Evolutionary conservation across 2,329 filamentous ascomycete species (phyloP).

Genomic region (Cordyceps cateniannulata): DNA sequence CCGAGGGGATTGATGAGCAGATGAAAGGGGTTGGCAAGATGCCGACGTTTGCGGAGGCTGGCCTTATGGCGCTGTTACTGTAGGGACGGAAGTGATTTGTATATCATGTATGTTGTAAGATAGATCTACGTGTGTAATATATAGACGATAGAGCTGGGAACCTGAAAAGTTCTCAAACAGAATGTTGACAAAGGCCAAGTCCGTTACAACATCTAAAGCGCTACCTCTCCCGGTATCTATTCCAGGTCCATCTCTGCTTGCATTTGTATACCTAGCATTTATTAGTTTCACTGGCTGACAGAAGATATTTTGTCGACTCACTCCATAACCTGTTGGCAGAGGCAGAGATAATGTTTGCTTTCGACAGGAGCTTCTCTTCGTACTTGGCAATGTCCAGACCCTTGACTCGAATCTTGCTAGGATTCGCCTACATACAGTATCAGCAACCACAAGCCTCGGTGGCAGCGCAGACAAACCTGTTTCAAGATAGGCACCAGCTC

Average conservation of each 20-base stretch:
- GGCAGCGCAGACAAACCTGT: conserved; percentile 37
- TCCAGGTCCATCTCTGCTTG: conserved; percentile 44
- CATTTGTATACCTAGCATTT: conserved; percentile 40
- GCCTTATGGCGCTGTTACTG: conserved; percentile 7
- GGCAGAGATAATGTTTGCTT: conserved; percentile 61
- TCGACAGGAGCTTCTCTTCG: conserved; percentile 56
- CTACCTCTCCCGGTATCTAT: conserved; percentile 15
- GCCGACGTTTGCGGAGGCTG: conserved; percentile 9
- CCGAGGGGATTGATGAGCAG: conserved; percentile 1
- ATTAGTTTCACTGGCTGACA: conserved; percentile 10
- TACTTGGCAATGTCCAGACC: conserved; percentile 51
- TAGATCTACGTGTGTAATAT: neutral
- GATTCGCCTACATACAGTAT: conserved; percentile 49
- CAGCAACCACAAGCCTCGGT: neutral
- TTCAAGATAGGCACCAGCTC: conserved; percentile 66
- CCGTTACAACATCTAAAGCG: neutral
- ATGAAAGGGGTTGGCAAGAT: conserved; percentile 3
- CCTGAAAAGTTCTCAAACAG: neutral
- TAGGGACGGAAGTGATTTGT: neutral
- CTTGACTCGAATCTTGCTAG: conserved; percentile 54
- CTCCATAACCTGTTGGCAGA: conserved; percentile 66
- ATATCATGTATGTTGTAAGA: conserved; percentile 5
- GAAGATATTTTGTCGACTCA: conserved; percentile 30
- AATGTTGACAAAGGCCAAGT: neutral
- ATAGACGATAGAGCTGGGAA: neutral